Evolutionary conservation across 495 filamentous ascomycete species (phyloP).

Genomic region (Achaetomiella virescens): DNA sequence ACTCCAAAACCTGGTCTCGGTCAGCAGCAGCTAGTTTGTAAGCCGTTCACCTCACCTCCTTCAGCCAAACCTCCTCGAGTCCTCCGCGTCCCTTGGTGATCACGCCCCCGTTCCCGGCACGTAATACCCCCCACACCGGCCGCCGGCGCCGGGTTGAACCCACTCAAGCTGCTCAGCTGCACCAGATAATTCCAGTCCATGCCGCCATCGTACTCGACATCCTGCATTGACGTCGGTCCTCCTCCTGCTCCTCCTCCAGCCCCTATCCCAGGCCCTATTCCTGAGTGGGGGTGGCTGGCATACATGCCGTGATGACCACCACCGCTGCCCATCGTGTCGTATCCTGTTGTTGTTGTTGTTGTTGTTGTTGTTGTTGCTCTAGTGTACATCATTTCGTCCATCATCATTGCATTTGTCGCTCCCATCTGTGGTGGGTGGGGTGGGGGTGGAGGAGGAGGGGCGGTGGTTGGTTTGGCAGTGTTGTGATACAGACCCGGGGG

Average conservation of each 20-base stretch:
- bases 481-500: too few species aligned
- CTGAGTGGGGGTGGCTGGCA: background rate
- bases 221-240: constrained; percentile 24
- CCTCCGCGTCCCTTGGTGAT: too few species aligned
- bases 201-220: constrained; percentile 32
- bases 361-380: too few species aligned
- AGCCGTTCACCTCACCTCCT: too few species aligned
- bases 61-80: too few species aligned
- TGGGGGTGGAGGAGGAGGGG: background rate
- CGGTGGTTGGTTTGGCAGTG: constrained; percentile 10
- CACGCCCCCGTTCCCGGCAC: constrained; percentile 5
- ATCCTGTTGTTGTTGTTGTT: background rate
- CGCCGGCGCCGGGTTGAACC: constrained; percentile 22
- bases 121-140: constrained; percentile 4
- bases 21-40: too few species aligned
- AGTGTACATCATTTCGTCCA: constrained; percentile 29
- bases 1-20: too few species aligned
- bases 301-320: too few species aligned
- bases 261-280: background rate
- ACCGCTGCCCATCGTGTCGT: constrained; percentile 17
- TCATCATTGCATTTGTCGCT: constrained; percentile 13
- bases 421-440: constrained; percentile 13
- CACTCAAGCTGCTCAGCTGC: constrained; percentile 32
- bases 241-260: too few species aligned
- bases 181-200: constrained; percentile 44